These are phyloP conservation scores for Pneumocystis wakefieldiae DNA, from an alignment of 1,139 yeast genomes.

Conservation along the genomic window DNA sequence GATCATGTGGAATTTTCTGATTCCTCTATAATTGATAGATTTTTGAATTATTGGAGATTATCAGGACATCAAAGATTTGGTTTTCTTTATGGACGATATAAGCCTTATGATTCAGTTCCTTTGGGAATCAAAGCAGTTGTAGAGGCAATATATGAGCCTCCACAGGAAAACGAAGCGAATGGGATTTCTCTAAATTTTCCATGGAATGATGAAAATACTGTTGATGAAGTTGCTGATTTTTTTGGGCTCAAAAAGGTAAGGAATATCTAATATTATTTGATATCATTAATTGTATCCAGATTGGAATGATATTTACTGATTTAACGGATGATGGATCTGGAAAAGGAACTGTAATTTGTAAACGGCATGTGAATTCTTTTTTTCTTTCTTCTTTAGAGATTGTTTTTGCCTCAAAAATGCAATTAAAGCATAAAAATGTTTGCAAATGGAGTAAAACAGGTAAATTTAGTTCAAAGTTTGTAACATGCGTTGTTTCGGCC, in stretches of 20 bases:
- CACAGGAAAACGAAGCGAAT: conserved; percentile 74
- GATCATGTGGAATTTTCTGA: conserved; percentile 89
- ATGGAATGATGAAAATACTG: conserved; percentile 43
- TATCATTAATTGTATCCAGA: conserved; percentile 15
- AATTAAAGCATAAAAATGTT: conserved; percentile 47
- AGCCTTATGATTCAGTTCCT: conserved; percentile 66
- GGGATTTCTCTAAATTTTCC: conserved; percentile 53
- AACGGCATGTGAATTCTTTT: conserved; percentile 83
- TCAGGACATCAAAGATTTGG: conserved; percentile 84
- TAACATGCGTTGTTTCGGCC: conserved; percentile 85
- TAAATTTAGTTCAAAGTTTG: conserved; percentile 69
- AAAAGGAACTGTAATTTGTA: conserved; percentile 79
- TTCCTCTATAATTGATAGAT: conserved; percentile 55
- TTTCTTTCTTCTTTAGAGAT: conserved; percentile 78
- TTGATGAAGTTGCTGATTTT: conserved; percentile 40
- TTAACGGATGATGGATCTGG: conserved; percentile 73
- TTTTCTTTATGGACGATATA: conserved; percentile 67
- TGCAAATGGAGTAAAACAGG: conserved; percentile 57
- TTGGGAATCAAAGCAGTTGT: conserved; percentile 88
- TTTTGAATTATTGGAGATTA: conserved; percentile 82
- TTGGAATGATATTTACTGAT: conserved; percentile 84
- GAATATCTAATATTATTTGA: not conserved
- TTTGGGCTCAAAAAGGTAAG: conserved; percentile 44
- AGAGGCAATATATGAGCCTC: conserved; percentile 85
- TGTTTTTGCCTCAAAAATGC: conserved; percentile 71